These are phyloP conservation scores for Pelargonium australe DNA, from an alignment of 441 rosid genomes.

Conservation along the genomic window DNA sequence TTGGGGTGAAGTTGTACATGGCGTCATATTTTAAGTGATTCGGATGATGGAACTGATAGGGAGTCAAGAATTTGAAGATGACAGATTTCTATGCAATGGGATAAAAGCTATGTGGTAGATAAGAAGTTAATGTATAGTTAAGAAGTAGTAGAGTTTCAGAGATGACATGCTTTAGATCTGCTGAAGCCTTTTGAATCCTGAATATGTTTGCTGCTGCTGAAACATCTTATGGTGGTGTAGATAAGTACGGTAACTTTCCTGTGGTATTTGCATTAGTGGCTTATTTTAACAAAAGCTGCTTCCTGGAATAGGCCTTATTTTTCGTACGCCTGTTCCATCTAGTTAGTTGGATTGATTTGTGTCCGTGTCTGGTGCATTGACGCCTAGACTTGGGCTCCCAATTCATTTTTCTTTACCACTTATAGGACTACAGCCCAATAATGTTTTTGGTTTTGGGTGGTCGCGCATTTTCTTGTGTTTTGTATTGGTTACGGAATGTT, in stretches of 20 bases:
- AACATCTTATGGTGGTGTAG: slow-evolving; percentile 30
- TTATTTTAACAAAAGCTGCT: slow-evolving; percentile 42
- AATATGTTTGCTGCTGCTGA: slow-evolving; percentile 8
- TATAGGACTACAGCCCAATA: background rate
- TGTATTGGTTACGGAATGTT: no score
- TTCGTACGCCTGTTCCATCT: slow-evolving; percentile 31
- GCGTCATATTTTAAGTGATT: slow-evolving; percentile 54
- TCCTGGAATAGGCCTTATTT: slow-evolving; percentile 35
- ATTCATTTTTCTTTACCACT: background rate
- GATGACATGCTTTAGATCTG: slow-evolving; percentile 15
- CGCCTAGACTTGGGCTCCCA: no score
- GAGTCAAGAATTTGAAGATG: background rate
- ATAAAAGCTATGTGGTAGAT: slow-evolving; percentile 27
- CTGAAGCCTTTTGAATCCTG: slow-evolving; percentile 9
- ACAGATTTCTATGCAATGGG: slow-evolving; percentile 21
- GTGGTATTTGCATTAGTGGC: slow-evolving; percentile 30
- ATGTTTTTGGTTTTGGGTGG: slow-evolving; percentile 4
- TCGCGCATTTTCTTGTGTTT: background rate
- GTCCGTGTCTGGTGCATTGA: background rate
- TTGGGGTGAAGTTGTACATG: slow-evolving; percentile 62
- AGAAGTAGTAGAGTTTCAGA: slow-evolving; percentile 20
- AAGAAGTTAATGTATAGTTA: slow-evolving; percentile 41
- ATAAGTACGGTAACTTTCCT: slow-evolving; percentile 20
- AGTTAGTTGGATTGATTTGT: background rate
- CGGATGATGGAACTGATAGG: slow-evolving; percentile 1